A percentile compares a stretch with the other conserved stretches of the same genome.
Evolutionary conservation across 257 asterid genomes (phyloP).

Genomic region (Rehmannia glutinosa): DNA sequence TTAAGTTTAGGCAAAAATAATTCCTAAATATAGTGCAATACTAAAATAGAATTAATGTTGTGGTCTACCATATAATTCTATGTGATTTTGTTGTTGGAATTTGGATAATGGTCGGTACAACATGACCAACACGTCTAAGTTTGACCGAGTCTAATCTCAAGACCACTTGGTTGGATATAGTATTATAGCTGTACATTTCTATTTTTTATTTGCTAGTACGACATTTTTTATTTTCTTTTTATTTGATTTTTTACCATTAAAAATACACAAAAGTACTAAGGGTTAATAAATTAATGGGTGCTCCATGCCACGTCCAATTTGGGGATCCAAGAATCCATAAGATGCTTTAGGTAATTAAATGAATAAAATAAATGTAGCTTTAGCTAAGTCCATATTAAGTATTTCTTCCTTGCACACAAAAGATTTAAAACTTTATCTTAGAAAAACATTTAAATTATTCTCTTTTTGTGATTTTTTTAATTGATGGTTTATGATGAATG

Average conservation of each 20-base stretch:
- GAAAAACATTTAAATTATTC: background rate
- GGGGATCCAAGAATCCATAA: conserved; percentile 27
- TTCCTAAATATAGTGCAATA: background rate
- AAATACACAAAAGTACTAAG: conserved; percentile 2
- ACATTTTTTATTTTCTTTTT: background rate
- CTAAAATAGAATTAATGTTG: background rate
- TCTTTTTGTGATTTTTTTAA: background rate
- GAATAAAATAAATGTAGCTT: background rate
- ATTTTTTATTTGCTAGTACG: background rate
- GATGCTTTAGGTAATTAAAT: conserved; percentile 18
- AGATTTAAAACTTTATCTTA: too few species aligned
- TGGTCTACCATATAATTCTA: background rate
- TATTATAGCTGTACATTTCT: conserved; percentile 23
- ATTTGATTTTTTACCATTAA: background rate
- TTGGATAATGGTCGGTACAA: conserved; percentile 5
- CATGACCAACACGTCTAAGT: conserved; percentile 24
- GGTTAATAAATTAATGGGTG: conserved; percentile 1
- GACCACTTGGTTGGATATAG: conserved; percentile 5
- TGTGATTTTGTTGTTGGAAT: conserved; percentile 3
- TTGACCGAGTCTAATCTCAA: conserved; percentile 26
- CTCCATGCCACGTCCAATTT: background rate
- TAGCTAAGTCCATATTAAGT: conserved; percentile 5
- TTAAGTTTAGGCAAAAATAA: background rate
- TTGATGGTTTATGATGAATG: too few species aligned
- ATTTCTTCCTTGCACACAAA: too few species aligned